phyloP scores from a whole-genome alignment of 2,329 filamentous ascomycete species.

The Ophiostoma triangulosporum region DNA sequence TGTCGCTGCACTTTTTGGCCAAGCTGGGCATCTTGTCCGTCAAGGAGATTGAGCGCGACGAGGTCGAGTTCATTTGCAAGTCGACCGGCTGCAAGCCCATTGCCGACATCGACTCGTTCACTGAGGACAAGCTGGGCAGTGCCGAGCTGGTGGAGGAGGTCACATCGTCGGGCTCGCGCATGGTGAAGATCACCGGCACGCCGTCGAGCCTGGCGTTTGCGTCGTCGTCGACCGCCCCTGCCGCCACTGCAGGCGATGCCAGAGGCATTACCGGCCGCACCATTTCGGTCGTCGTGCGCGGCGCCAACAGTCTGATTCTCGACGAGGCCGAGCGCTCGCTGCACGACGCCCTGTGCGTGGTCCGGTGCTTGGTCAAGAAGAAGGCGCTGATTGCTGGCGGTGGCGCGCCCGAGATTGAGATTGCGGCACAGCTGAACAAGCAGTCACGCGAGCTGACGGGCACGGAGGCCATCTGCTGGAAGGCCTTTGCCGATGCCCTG shows the following conservation, averaged over 20 bases:
- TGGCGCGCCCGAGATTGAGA: conserved; percentile 92
- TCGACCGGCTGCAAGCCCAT: conserved; percentile 98
- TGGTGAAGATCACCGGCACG: conserved; percentile 84
- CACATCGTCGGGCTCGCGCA: conserved; percentile 72
- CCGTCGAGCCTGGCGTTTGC: conserved; percentile 2
- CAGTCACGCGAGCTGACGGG: conserved; percentile 73
- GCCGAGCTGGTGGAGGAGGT: conserved; percentile 92
- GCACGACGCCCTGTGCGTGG: conserved; percentile 94
- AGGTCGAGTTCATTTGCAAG: conserved; percentile 99
- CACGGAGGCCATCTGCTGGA: conserved; percentile 97
- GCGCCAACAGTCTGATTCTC: conserved; percentile 85
- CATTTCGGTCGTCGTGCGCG: conserved; percentile 85
- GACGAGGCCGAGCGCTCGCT: conserved; percentile 95
- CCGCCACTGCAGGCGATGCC: background rate
- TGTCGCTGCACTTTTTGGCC: conserved; percentile 92
- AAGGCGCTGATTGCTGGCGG: conserved; percentile 97
- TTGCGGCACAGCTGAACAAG: conserved; percentile 73
- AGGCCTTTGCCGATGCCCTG: conserved; percentile 94
- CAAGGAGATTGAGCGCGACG: conserved; percentile 97
- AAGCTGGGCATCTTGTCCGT: conserved; percentile 91
- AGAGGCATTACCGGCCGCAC: conserved; percentile 51
- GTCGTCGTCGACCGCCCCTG: conserved; percentile 1
- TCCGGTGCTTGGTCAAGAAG: conserved; percentile 97
- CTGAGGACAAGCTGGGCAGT: conserved; percentile 90
- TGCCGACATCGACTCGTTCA: conserved; percentile 95